Percentiles rank a stretch among this genome's conserved stretches.
These are phyloP conservation scores for Ustilago crameri DNA, from an alignment of 1,284 basidiomycete species.

Conservation along the genomic window DNA sequence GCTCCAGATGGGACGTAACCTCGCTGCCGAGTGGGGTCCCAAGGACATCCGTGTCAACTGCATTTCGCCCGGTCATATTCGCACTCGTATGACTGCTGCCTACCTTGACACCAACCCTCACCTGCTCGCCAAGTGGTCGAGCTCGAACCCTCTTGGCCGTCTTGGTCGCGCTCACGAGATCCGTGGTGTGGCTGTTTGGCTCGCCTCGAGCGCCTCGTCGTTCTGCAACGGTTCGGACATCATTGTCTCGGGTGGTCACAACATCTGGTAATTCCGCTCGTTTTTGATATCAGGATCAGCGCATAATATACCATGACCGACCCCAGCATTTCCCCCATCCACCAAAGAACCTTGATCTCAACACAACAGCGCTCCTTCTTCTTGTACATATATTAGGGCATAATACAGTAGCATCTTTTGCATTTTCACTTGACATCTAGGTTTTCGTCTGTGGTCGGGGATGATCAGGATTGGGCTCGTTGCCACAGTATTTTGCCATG, in stretches of 20 bases:
- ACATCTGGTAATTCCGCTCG: slow-evolving; percentile 61
- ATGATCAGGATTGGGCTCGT: too few relatives aligned
- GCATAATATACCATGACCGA: slow-evolving; percentile 19
- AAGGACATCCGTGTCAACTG: slow-evolving; percentile 73
- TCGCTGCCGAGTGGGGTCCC: slow-evolving; percentile 82
- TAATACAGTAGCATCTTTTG: slow-evolving; percentile 23
- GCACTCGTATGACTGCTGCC: slow-evolving; percentile 79
- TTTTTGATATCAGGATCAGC: neutral
- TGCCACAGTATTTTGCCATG: too few relatives aligned
- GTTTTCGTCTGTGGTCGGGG: too few relatives aligned
- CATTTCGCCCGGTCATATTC: slow-evolving; percentile 66
- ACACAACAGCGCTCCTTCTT: slow-evolving; percentile 14
- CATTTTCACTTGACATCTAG: too few relatives aligned
- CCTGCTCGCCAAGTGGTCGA: slow-evolving; percentile 78
- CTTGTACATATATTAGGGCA: slow-evolving; percentile 47
- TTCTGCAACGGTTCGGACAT: slow-evolving; percentile 67
- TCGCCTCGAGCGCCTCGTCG: slow-evolving; percentile 73
- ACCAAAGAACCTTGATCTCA: slow-evolving; percentile 6
- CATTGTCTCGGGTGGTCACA: slow-evolving; percentile 67
- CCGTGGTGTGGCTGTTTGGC: slow-evolving; percentile 80
- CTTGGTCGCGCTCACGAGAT: slow-evolving; percentile 81
- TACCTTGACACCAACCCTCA: slow-evolving; percentile 79
- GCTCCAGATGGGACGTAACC: slow-evolving; percentile 82
- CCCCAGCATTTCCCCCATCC: neutral
- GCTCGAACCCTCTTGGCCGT: slow-evolving; percentile 78